These are phyloP conservation scores for Botryosphaeria agaves DNA, from an alignment of 2,329 filamentous ascomycete genomes.

Conservation along the genomic window DNA sequence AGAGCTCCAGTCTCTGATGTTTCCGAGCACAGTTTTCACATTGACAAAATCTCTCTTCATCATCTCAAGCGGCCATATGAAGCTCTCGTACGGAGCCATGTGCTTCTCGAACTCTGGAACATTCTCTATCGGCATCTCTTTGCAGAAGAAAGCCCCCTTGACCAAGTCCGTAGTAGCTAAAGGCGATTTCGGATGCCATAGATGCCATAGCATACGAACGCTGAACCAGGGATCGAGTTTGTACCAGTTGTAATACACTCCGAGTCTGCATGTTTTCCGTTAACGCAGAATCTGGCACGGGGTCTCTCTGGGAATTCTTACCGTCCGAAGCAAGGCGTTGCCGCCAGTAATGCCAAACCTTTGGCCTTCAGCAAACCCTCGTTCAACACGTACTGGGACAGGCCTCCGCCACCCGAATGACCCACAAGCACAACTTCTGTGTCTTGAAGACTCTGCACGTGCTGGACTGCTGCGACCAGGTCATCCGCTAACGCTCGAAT, in stretches of 20 bases:
- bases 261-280: constrained; percentile 11
- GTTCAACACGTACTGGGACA: constrained; percentile 32
- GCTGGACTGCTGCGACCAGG: constrained; percentile 22
- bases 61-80: constrained; percentile 34
- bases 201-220: constrained; percentile 27
- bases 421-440: constrained; percentile 27
- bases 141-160: constrained; percentile 33
- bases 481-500: constrained; percentile 26
- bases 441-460: constrained; percentile 6
- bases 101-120: constrained; percentile 25
- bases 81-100: constrained; percentile 33
- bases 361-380: constrained; percentile 19
- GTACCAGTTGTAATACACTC: constrained; percentile 30
- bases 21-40: constrained; percentile 21
- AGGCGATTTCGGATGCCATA: constrained; percentile 33
- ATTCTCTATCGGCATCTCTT: constrained; percentile 20
- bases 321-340: constrained; percentile 32
- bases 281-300: no score
- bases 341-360: constrained; percentile 29
- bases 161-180: constrained; percentile 33
- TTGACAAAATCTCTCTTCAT: constrained; percentile 27
- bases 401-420: constrained; percentile 34
- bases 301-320: constrained; percentile 19
- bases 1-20: constrained; percentile 12
- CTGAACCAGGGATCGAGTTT: constrained; percentile 31